Evolutionary conservation across 441 rosid species (phyloP).

Genomic region (Euphorbia celastroides): DNA sequence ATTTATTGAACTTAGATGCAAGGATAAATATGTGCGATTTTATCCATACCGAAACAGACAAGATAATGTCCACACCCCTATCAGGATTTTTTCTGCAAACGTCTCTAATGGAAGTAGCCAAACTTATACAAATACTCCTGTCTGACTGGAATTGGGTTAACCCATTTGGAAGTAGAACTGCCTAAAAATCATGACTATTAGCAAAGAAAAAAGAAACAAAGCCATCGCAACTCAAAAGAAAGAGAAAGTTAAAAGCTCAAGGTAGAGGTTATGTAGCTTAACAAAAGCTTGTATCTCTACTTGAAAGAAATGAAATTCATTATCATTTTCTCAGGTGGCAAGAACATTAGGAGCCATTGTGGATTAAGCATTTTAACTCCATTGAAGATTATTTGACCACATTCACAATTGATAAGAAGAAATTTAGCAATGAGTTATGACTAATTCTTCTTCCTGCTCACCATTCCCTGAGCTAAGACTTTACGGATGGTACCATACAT

Average conservation of each 20-base stretch:
- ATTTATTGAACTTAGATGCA: constrained; percentile 14
- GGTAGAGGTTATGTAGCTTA: neutral
- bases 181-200: constrained; percentile 39
- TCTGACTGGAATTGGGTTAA: constrained; percentile 54
- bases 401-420: neutral
- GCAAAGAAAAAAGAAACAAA: constrained; percentile 12
- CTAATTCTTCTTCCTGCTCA: neutral
- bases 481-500: neutral
- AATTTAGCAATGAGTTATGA: neutral
- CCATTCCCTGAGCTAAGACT: neutral
- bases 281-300: neutral
- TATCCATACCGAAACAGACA: constrained; percentile 80
- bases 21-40: constrained; percentile 14
- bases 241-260: neutral
- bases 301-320: neutral
- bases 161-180: constrained; percentile 53
- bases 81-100: constrained; percentile 84
- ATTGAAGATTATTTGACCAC: neutral
- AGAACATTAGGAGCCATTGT: neutral
- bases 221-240: constrained; percentile 12
- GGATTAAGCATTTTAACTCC: neutral
- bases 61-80: constrained; percentile 96
- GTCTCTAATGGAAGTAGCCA: constrained; percentile 80
- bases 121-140: constrained; percentile 58
- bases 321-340: neutral